Evolutionary conservation across 805 yeast species (phyloP).

Genomic region (Schwanniomyces vanrijiae): DNA sequence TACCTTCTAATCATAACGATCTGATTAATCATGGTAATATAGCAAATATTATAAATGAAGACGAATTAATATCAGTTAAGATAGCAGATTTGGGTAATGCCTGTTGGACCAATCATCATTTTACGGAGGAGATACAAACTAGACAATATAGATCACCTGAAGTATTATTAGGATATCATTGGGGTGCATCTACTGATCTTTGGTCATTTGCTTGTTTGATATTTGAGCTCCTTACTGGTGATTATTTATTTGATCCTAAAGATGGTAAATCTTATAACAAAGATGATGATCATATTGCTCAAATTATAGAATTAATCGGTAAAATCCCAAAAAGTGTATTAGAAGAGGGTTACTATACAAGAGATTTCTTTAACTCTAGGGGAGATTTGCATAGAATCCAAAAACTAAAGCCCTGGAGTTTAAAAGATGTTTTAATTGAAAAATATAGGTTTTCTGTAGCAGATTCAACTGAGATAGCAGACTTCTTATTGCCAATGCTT

Average conservation of each 20-base stretch:
- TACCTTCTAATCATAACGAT: slow-evolving; percentile 13
- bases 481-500: slow-evolving; percentile 83
- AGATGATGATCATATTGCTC: slow-evolving; percentile 96
- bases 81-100: slow-evolving; percentile 74
- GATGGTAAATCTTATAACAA: slow-evolving; percentile 74
- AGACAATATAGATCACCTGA: slow-evolving; percentile 70
- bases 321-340: slow-evolving; percentile 60
- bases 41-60: slow-evolving; percentile 28
- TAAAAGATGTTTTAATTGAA: slow-evolving; percentile 76
- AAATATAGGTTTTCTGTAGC: slow-evolving; percentile 72
- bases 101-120: slow-evolving; percentile 62
- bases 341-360: slow-evolving; percentile 59
- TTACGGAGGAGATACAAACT: slow-evolving; percentile 68
- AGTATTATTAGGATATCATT: slow-evolving; percentile 65
- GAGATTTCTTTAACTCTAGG: slow-evolving; percentile 62
- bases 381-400: slow-evolving; percentile 77
- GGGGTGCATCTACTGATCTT: slow-evolving; percentile 95
- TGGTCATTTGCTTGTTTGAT: slow-evolving; percentile 95
- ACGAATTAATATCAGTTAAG: slow-evolving; percentile 63
- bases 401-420: slow-evolving; percentile 86
- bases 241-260: slow-evolving; percentile 88
- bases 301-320: slow-evolving; percentile 82
- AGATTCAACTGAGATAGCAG: slow-evolving; percentile 73
- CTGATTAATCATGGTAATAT: slow-evolving; percentile 9
- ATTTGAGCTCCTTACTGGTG: slow-evolving; percentile 92